Evolutionary conservation across 2,329 filamentous ascomycete species (phyloP), one percentile per base, ranked within the genome.

Genomic region (Cryphonectria naterciae): DNA sequence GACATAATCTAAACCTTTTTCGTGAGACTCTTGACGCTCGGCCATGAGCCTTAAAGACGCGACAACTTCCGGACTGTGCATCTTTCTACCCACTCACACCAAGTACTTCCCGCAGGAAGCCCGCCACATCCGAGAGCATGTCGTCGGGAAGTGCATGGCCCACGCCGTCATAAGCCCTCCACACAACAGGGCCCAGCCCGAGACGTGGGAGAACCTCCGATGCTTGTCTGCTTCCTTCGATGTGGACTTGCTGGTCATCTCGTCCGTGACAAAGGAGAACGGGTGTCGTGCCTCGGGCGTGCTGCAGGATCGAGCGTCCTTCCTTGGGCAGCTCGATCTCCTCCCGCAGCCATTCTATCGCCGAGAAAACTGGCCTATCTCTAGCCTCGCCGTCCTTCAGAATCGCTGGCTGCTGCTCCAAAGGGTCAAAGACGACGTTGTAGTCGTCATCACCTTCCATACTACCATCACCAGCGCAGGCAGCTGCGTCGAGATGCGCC

Each of bases 221-320:
- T 0, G 83, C 78, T 17, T 78, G 75, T n/a, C 75, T 70, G 0
- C 83, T 83, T 41, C 83, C 76, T 3, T 71, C 54, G 25, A 81
- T 56, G 41, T 80, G 75, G 11, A 88, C 81, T 25, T 82, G 81
- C 52, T 80, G 75, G 72, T 87, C 83, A 32, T 81, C 74, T 5
- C 73, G 73, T 2, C 85, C 81, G 75, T 88, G 83, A 2, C 83
- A 79, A 25, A 88, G 74, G 37, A 87, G 83, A 0, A 85, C 74
- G 0, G 85, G 83, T 1, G 79, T 82, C 10, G 37, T 22, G 37
- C 39, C 39, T 58, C 28, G 11, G 11, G 7, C 13, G 71, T 60
- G n/a, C 46, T 62, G 61, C 64, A 75, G 8, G 43, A 67, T 66
- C 41, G 49, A 8, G 39, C 49, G 19, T 6, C n/a, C 52, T 0